These are phyloP conservation scores for Verticillium tricorpus DNA, from an alignment of 2,329 filamentous ascomycete species.

Conservation along the genomic window DNA sequence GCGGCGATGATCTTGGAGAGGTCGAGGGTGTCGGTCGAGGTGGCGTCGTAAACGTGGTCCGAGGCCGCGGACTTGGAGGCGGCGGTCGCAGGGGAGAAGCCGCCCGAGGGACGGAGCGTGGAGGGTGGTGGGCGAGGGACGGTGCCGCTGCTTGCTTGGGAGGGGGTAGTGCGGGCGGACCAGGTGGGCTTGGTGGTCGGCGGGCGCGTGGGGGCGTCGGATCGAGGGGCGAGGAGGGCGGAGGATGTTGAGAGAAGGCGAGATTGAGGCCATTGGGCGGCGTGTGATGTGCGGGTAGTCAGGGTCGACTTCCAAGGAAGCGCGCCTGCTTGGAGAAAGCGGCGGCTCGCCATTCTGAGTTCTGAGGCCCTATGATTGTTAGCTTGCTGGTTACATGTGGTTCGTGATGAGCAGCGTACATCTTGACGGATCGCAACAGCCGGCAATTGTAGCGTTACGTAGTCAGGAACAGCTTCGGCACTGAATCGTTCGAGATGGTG, in stretches of 20 bases:
- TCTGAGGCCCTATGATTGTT: slow-evolving; percentile 9
- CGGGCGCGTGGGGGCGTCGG: neutral
- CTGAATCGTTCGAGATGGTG: neutral
- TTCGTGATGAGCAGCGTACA: neutral
- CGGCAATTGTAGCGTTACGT: neutral
- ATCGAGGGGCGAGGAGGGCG: neutral
- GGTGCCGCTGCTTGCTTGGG: slow-evolving; percentile 1
- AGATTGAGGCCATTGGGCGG: neutral
- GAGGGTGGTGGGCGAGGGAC: neutral
- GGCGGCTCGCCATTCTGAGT: slow-evolving; percentile 9
- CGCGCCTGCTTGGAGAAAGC: slow-evolving; percentile 6
- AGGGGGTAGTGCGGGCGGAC: neutral
- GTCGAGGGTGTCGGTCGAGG: slow-evolving; percentile 18
- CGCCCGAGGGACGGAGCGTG: neutral
- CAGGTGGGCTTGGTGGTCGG: neutral
- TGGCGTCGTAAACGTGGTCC: slow-evolving; percentile 10
- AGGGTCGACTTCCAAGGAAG: neutral
- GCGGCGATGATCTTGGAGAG: slow-evolving; percentile 29
- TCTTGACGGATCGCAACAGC: neutral
- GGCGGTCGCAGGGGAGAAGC: neutral
- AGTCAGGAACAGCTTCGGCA: neutral
- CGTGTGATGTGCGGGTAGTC: neutral
- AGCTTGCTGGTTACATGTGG: neutral
- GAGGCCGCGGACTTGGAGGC: neutral
- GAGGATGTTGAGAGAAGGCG: slow-evolving; percentile 1